These are phyloP conservation scores for Trypanosoma conorhini DNA, from an alignment of 208 protist species.

Conservation along the genomic window DNA sequence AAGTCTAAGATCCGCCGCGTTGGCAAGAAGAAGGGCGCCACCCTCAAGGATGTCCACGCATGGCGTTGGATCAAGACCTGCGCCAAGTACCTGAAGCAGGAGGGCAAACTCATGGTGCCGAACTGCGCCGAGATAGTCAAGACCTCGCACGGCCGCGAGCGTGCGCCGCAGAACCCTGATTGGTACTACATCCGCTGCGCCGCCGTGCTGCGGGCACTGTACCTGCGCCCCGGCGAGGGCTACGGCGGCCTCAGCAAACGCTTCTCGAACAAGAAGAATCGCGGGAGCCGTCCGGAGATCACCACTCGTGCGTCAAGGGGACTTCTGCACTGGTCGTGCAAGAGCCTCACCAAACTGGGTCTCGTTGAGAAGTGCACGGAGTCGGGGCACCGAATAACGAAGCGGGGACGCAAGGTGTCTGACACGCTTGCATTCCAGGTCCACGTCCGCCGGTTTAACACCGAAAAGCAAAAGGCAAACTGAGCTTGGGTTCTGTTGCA, in stretches of 20 bases:
- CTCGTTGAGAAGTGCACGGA: slow-evolving; percentile 85
- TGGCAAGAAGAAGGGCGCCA: slow-evolving; percentile 90
- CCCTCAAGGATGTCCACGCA: slow-evolving; percentile 94
- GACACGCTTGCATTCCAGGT: slow-evolving; percentile 96
- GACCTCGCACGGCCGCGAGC: slow-evolving; percentile 95
- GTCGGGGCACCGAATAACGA: slow-evolving; percentile 93
- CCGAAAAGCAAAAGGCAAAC: background rate
- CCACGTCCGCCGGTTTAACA: slow-evolving; percentile 26
- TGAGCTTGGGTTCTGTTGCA: background rate
- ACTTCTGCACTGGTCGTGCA: slow-evolving; percentile 94
- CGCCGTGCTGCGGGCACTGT: slow-evolving; percentile 96
- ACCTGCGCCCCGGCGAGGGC: slow-evolving; percentile 94
- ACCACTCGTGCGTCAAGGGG: slow-evolving; percentile 77
- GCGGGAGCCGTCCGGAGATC: slow-evolving; percentile 89
- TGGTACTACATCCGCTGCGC: slow-evolving; percentile 98
- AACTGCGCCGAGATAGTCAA: slow-evolving; percentile 98
- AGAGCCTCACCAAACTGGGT: slow-evolving; percentile 94
- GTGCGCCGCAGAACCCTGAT: slow-evolving; percentile 96
- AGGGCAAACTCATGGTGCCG: slow-evolving; percentile 94
- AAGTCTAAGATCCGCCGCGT: slow-evolving; percentile 85
- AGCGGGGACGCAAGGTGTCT: slow-evolving; percentile 93
- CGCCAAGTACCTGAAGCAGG: slow-evolving; percentile 96
- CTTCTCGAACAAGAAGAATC: slow-evolving; percentile 94
- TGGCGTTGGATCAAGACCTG: slow-evolving; percentile 96
- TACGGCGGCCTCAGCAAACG: slow-evolving; percentile 93